Base-by-base conservation (phyloP, 2,329 filamentous ascomycete species). In the Paracoccidioides brasiliensis region DNA sequence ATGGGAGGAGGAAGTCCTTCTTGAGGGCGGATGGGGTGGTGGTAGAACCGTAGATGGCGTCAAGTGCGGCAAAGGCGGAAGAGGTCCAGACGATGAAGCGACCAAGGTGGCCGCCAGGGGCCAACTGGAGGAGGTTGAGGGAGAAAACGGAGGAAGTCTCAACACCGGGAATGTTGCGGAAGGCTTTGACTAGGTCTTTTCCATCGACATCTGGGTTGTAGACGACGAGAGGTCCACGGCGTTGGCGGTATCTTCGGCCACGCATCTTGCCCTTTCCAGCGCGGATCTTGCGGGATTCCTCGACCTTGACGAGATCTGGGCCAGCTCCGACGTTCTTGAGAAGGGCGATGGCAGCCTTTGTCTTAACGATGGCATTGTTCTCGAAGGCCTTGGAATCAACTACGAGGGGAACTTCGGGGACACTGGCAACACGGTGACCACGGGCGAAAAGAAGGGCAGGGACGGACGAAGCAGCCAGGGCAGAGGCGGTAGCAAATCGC, bases 11-110 rank as follows among this genome's bases (percentile, higher is more conserved):
- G 87, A 93, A 98, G 83, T 98, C 91, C 81, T 93, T 94, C 90
- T 98, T 98, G 72, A 95, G 85, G 63, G 86, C 85, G 51, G 90
- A 91, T 66, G 91, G 83, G 74, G 84, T 80, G 70, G 88, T 93
- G 73, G 90, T 94, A 73, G 86, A 85, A 74, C 91, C 91, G 81
- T 98, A 98, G 81, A 98, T 85, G 76, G 84, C 84, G 78, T 98
- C 91, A 63, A 98, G 88, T 64, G 91, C 88, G 78, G 90, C 85
- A 82, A 98, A 97, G 63, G 93, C 93, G 64, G 88, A 82, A 54
- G 94, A 98, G 69, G 93, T 93, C 93, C 93, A 98, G 83, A 98
- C 82, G 76, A 98, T 83, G 84, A 98, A 98, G 72, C 93, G 93
- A 69, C 93, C 93, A 68, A 98, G 88, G 80, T 98, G 93, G 70